Evolutionary conservation across 441 rosid species (phyloP).

Genomic region (Mallotus japonicus): DNA sequence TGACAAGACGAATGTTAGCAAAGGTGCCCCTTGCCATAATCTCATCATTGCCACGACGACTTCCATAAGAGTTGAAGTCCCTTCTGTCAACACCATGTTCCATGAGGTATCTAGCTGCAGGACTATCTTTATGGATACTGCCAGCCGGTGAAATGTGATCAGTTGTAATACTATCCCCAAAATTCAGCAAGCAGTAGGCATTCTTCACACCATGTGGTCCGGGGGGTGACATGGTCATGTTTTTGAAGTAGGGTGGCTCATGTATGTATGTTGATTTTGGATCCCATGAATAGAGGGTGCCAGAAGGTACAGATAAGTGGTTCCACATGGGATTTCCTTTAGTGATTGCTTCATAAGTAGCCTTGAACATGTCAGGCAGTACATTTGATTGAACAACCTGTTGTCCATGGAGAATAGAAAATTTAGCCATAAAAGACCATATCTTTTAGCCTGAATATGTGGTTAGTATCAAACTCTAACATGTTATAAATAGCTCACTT

Average conservation of each 20-base stretch:
- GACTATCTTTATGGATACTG: constrained; percentile 87
- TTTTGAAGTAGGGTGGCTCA: constrained; percentile 89
- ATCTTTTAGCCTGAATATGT: constrained; percentile 3
- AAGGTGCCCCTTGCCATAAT: constrained; percentile 90
- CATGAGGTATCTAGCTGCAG: constrained; percentile 84
- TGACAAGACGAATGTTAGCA: constrained; percentile 80
- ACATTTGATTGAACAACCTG: constrained; percentile 88
- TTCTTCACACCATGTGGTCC: constrained; percentile 85
- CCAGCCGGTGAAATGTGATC: constrained; percentile 98
- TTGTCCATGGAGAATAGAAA: constrained; percentile 6
- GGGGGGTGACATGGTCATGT: constrained; percentile 93
- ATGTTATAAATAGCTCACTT: constrained; percentile 37
- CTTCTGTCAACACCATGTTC: constrained; percentile 77
- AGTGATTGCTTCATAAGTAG: constrained; percentile 86
- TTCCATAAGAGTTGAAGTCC: constrained; percentile 88
- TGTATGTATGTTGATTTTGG: constrained; percentile 84
- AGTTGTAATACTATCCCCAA: constrained; percentile 93
- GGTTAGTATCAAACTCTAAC: constrained; percentile 10
- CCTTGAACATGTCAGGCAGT: constrained; percentile 89
- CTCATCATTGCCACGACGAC: constrained; percentile 92
- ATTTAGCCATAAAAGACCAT: constrained; percentile 3
- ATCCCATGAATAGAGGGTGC: constrained; percentile 78
- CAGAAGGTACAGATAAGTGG: constrained; percentile 63
- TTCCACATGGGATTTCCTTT: constrained; percentile 96
- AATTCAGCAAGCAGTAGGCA: constrained; percentile 79